Evolutionary conservation across 2,329 filamentous ascomycete genomes (phyloP).

Genomic region (Stromatinia cepivora): DNA sequence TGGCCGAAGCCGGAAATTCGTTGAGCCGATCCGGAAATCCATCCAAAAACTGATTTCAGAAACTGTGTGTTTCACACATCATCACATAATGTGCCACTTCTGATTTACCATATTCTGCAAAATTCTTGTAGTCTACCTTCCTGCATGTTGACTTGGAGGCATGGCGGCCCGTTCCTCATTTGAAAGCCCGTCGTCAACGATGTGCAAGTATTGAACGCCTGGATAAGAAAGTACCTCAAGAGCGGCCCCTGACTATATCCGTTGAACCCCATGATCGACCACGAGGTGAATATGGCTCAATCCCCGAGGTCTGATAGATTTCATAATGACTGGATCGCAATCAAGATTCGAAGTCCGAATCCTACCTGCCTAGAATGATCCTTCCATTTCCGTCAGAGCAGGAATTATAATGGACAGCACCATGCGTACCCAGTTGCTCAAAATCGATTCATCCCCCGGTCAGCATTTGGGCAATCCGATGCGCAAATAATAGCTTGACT

Average conservation of each 20-base stretch:
- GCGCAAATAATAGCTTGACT: neutral
- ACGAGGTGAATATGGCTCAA: neutral
- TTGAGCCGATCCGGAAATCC: neutral
- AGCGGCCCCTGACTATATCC: neutral
- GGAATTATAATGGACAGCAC: no score
- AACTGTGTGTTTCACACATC: neutral
- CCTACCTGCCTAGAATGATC: neutral
- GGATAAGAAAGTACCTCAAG: neutral
- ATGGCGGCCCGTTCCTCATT: no score
- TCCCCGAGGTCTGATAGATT: neutral
- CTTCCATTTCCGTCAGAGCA: neutral
- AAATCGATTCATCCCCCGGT: no score
- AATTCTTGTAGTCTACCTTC: no score
- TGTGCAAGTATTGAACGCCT: no score
- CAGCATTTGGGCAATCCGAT: neutral
- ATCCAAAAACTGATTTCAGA: neutral
- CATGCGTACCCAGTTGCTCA: no score
- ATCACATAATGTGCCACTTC: neutral
- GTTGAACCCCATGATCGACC: neutral
- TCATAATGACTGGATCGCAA: neutral
- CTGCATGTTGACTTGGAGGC: no score
- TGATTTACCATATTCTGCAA: no score
- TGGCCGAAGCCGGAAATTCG: neutral
- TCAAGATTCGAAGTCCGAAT: neutral
- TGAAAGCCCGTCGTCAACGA: neutral